Evolutionary conservation across 768 basidiomycete genomes (phyloP).

Genomic region (Boletus subcaerulescens): DNA sequence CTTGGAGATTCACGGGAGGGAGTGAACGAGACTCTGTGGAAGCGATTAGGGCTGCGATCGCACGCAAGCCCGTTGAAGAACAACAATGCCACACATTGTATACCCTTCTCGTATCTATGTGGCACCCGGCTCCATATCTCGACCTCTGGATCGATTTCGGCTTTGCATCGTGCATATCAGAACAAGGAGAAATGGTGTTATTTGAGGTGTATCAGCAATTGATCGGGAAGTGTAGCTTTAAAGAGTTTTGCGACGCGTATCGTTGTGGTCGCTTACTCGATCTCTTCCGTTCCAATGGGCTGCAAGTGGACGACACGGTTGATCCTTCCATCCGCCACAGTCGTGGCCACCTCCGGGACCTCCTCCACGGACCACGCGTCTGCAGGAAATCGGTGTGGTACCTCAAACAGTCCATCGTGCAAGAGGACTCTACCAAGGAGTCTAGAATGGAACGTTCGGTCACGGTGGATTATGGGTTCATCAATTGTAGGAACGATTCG

Average conservation of each 20-base stretch:
- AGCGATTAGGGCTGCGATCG: neutral
- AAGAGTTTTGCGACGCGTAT: slow-evolving; percentile 1
- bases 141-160: neutral
- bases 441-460: neutral
- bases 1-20: slow-evolving; percentile 2
- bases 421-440: neutral
- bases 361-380: neutral
- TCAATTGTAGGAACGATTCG: neutral
- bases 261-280: neutral
- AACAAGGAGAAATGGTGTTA: neutral
- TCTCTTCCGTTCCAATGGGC: neutral
- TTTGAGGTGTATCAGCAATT: neutral
- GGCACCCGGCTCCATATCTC: neutral
- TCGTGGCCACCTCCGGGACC: neutral
- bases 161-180: neutral
- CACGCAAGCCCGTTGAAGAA: neutral
- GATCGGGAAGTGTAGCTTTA: neutral
- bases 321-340: no score
- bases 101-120: neutral
- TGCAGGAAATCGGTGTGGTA: neutral
- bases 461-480: slow-evolving; percentile 2
- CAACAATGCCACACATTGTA: neutral
- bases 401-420: neutral
- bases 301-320: neutral
- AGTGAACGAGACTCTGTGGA: neutral